phyloP scores from a whole-genome alignment of 192 early-diverging fungal genomes.

The Umbelopsis sp. region DNA sequence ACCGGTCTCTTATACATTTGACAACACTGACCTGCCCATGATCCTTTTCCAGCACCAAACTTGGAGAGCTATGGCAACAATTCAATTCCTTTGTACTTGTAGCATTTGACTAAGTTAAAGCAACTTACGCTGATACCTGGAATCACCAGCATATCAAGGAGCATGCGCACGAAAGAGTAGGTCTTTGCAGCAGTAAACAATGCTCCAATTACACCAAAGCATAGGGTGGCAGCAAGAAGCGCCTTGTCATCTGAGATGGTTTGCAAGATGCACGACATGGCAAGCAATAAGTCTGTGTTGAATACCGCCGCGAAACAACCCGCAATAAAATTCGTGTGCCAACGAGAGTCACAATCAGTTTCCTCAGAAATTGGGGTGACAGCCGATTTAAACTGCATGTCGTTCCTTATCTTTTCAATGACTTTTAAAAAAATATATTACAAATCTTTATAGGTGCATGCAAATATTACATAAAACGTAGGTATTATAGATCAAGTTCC shows the following conservation, averaged over 20 bases:
- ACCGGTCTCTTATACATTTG: neutral
- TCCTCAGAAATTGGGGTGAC: too few relatives aligned
- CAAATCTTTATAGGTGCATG: neutral
- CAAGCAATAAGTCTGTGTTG: neutral
- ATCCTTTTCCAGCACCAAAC: conserved; percentile 60
- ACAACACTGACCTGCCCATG: conserved; percentile 60
- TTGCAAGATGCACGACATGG: conserved; percentile 7
- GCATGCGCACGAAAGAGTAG: conserved; percentile 43
- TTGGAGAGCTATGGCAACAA: conserved; percentile 43
- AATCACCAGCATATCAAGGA: conserved; percentile 45
- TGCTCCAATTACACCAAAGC: conserved; percentile 40
- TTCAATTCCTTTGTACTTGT: neutral
- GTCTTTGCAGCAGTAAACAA: conserved; percentile 37
- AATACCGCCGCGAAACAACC: neutral
- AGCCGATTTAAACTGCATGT: too few relatives aligned
- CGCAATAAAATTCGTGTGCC: neutral
- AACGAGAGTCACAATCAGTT: neutral
- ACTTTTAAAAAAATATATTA: too few relatives aligned
- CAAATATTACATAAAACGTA: neutral
- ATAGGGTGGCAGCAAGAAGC: conserved; percentile 10
- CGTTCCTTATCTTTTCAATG: too few relatives aligned
- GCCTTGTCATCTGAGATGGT: conserved; percentile 14
- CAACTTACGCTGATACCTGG: conserved; percentile 47
- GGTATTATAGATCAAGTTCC: conserved; percentile 15
- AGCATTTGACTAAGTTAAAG: neutral